phyloP scores from a whole-genome alignment of 2,329 filamentous ascomycete species.

The Tolypocladium pustulatum region DNA sequence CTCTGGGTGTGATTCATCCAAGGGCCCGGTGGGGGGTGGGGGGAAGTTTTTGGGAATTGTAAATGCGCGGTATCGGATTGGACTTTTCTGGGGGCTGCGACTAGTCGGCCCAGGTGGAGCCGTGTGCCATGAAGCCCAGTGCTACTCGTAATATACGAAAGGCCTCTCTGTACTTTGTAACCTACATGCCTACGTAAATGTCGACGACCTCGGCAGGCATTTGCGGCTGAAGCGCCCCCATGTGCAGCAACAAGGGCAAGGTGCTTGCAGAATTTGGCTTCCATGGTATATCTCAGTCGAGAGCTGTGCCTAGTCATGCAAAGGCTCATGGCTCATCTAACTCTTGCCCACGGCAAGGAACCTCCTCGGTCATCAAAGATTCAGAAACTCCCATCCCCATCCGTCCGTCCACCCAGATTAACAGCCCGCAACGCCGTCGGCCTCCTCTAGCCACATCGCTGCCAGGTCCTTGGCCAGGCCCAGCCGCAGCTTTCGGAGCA shows the following conservation, averaged over 20 bases:
- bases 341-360: background rate
- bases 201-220: background rate
- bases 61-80: constrained; percentile 25
- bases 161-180: no score
- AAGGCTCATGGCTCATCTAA: background rate
- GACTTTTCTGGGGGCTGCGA: constrained; percentile 7
- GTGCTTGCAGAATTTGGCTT: background rate
- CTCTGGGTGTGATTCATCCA: background rate
- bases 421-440: constrained; percentile 41
- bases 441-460: constrained; percentile 56
- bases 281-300: background rate
- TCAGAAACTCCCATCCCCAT: background rate
- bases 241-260: background rate
- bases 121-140: background rate
- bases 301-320: background rate
- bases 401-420: constrained; percentile 7
- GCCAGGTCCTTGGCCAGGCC: constrained; percentile 67
- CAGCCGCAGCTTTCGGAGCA: constrained; percentile 62
- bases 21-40: background rate
- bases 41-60: constrained; percentile 13
- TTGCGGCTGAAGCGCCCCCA: background rate
- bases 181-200: background rate
- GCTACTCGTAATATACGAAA: no score
- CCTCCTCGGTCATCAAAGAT: background rate
- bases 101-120: background rate